Conservation (phyloP, 2,329 filamentous ascomycete genomes). For the Stagonosporopsis tanaceti region DNA sequence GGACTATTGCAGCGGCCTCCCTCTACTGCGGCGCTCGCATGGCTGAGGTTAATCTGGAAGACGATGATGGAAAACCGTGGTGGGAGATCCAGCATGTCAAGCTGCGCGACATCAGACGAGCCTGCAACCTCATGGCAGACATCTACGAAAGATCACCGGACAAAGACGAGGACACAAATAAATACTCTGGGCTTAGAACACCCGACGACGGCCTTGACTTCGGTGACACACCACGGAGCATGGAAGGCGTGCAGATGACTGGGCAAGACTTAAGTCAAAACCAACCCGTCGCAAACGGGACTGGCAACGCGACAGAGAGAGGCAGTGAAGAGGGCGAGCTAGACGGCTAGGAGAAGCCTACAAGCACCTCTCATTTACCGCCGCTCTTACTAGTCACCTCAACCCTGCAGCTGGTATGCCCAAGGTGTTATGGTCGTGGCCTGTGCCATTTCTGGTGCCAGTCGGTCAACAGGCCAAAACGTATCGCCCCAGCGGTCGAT, state of each 20-base stretch:
- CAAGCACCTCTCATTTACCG: not conserved
- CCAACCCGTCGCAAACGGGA: constrained; percentile 32
- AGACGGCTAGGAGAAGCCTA: constrained; percentile 44
- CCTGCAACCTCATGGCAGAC: constrained; percentile 77
- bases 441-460: constrained; percentile 6
- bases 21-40: constrained; percentile 87
- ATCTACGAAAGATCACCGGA: constrained; percentile 55
- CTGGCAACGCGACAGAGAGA: constrained; percentile 34
- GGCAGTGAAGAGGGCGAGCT: constrained; percentile 58
- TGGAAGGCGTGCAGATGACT: constrained; percentile 35
- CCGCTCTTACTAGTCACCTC: not conserved
- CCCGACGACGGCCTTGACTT: constrained; percentile 49
- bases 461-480: not conserved
- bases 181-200: constrained; percentile 56
- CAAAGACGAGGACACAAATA: constrained; percentile 53
- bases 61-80: constrained; percentile 80
- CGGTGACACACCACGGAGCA: constrained; percentile 40
- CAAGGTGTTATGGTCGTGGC: not conserved
- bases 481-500: not conserved
- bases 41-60: constrained; percentile 74
- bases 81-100: constrained; percentile 81
- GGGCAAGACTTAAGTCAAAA: constrained; percentile 25
- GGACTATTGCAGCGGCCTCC: constrained; percentile 82
- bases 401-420: not conserved
- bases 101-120: constrained; percentile 72